Conservation (phyloP, 768 basidiomycete species). For the Cystobasidium ongulense region DNA sequence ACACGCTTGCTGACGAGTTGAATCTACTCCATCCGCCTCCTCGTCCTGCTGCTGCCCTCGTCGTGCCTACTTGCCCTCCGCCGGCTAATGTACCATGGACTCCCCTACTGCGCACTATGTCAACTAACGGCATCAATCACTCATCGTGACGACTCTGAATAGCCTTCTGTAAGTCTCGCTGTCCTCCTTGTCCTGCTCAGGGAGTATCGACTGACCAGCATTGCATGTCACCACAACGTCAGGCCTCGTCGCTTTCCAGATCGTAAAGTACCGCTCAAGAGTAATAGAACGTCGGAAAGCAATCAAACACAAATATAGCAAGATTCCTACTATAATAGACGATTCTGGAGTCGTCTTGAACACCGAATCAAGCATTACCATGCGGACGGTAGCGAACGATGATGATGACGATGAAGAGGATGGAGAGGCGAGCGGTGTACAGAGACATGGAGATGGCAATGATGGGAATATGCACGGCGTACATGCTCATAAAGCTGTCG, state of each 20-base stretch:
- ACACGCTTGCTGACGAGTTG: too few relatives aligned
- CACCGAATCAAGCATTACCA: constrained; percentile 16
- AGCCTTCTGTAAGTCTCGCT: constrained; percentile 13
- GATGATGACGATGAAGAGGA: not conserved
- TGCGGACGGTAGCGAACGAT: not conserved
- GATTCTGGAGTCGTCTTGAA: constrained; percentile 27
- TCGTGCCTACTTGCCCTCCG: too few relatives aligned
- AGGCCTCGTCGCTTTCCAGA: constrained; percentile 21
- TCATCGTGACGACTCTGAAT: too few relatives aligned
- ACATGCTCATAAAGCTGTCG: constrained; percentile 24
- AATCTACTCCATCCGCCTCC: too few relatives aligned
- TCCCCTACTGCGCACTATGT: not conserved
- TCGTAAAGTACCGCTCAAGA: not conserved
- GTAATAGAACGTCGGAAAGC: not conserved
- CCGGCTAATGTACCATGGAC: too few relatives aligned
- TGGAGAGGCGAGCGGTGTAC: not conserved
- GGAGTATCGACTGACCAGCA: too few relatives aligned
- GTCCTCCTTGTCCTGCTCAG: not conserved
- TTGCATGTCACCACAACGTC: too few relatives aligned
- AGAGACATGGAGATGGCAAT: not conserved
- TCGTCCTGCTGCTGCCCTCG: too few relatives aligned
- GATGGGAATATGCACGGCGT: not conserved
- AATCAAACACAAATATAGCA: not conserved
- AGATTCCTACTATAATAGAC: not conserved
- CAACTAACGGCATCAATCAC: not conserved